Evolutionary conservation across 177 flowering plant genomes (phyloP), one percentile per base, ranked within the genome.

Genomic region (Tripterygium wilfordii): DNA sequence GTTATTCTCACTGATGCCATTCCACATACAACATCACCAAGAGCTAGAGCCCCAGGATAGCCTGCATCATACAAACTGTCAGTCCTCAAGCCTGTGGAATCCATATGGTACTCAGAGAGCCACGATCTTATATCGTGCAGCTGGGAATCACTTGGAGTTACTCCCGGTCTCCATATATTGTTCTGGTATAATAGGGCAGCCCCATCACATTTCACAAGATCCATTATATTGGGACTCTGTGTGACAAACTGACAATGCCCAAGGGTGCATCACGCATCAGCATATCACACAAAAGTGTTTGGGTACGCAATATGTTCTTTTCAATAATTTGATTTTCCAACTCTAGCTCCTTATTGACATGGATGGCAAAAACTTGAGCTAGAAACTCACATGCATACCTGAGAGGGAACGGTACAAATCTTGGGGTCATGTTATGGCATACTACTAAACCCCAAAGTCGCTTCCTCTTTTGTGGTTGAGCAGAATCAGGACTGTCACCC

Each of bases 361-460:
- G 98, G 51, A 88, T 88, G 37, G 96, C 88, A 65, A 92, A 92
- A 7, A 92, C 98, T 69, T 92, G 98, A 65, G 85, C 88, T 36
- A 92, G 81, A 68, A 92, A 92, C 65, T 92, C 98, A 70, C 96
- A 88, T 4, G 98, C 98, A 72, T 86, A 92, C 28, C 98, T 72
- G 10, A 92, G 84, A 62, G 98, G 98, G 54, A 92, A 92, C 2
- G 96, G 98, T 42, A 92, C 91, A 69, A 92, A 92, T 72, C 96
- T 83, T 12, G 98, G 96, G 36, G 72, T 75, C 17, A 86, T 84
- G 62, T 88, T 76, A 61, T 92, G 98, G 59, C 98, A 92, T 4
- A 92, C 96, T 29, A 92, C 95, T 45, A 94, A 71, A 22, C 99
- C 99, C 99, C 99, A 94, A 15, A 94, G 95, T 58, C 87, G 75